Conservation (phyloP, 169 alveolate genomes). For the Pseudocohnilembus persalinus region DNA sequence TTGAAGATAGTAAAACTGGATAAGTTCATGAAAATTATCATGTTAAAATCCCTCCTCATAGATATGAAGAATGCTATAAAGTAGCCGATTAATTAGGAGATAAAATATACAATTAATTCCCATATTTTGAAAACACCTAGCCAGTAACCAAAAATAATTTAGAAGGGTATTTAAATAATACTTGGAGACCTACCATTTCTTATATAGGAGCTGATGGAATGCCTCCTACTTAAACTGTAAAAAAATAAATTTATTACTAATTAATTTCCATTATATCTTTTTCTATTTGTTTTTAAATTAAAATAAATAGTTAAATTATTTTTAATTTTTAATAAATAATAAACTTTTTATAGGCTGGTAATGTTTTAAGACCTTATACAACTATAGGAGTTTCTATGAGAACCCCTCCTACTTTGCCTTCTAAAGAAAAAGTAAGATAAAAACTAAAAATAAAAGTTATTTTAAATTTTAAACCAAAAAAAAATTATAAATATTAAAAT, state of each 20-base stretch:
- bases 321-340: no score
- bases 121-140: conserved; percentile 21
- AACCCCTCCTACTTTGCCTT: conserved; percentile 74
- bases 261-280: no score
- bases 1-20: conserved; percentile 79
- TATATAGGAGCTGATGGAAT: conserved; percentile 79
- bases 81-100: conserved; percentile 61
- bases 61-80: conserved; percentile 59
- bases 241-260: no score
- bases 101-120: conserved; percentile 30
- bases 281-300: no score
- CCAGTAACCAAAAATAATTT: conserved; percentile 19
- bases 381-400: conserved; percentile 64
- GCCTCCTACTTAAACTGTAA: conserved; percentile 45
- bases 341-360: conserved; percentile 61
- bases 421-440: conserved; percentile 46
- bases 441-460: conserved; percentile 17
- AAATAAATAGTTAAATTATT: no score
- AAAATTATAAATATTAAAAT: no score
- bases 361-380: conserved; percentile 75
- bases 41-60: conserved; percentile 58
- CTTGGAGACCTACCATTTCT: conserved; percentile 73
- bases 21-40: conserved; percentile 48
- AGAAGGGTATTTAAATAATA: conserved; percentile 31
- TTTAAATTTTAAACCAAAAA: no score